phyloP scores from a whole-genome alignment of 106 monocot species.

The Iris macrosiphon region DNA sequence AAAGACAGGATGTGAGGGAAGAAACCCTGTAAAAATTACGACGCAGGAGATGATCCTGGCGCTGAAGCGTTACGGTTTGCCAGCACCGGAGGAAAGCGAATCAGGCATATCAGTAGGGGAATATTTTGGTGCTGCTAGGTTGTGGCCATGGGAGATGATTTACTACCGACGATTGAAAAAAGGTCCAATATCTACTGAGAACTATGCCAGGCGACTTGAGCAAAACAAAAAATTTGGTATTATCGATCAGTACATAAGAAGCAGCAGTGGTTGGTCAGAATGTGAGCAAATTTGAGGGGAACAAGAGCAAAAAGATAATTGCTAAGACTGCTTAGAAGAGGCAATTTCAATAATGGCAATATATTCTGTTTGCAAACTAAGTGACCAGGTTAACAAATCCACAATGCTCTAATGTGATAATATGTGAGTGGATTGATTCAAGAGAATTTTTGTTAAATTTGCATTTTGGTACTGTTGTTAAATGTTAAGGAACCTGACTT shows the following conservation, averaged over 20 bases:
- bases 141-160: conserved; percentile 81
- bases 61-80: conserved; percentile 46
- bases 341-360: neutral
- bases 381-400: conserved; percentile 10
- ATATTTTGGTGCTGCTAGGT: conserved; percentile 59
- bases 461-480: no score
- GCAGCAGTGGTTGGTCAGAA: conserved; percentile 72
- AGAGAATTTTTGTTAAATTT: no score
- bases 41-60: conserved; percentile 30
- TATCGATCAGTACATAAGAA: conserved; percentile 58
- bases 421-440: no score
- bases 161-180: conserved; percentile 49
- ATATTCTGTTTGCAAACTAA: neutral
- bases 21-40: conserved; percentile 24
- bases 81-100: conserved; percentile 17
- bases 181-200: conserved; percentile 65
- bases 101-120: conserved; percentile 20
- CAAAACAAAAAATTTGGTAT: conserved; percentile 75
- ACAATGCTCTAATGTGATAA: conserved; percentile 1
- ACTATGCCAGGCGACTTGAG: conserved; percentile 58
- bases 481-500: no score
- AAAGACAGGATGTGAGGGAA: conserved; percentile 5
- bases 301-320: conserved; percentile 4
- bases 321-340: conserved; percentile 1
- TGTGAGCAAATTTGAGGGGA: no score